Conservation (phyloP, 1,139 yeast genomes). For the Pneumocystis canis region DNA sequence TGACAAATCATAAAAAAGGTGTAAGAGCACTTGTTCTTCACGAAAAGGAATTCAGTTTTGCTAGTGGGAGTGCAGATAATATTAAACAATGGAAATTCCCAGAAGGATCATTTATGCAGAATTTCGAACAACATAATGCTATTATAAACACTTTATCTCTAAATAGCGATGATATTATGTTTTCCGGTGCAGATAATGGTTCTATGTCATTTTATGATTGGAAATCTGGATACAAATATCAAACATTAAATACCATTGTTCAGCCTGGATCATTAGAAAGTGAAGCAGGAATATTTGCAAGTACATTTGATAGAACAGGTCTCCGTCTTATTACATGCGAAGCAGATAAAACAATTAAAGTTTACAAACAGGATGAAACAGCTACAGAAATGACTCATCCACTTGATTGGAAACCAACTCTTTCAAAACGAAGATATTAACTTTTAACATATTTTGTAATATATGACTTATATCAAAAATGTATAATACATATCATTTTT, state of each 20-base stretch:
- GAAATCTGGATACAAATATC: constrained; percentile 49
- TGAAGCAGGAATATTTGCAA: constrained; percentile 55
- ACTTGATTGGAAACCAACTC: constrained; percentile 32
- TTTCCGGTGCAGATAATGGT: constrained; percentile 80
- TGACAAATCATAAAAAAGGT: constrained; percentile 76
- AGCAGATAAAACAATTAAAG: constrained; percentile 74
- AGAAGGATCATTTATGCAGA: constrained; percentile 52
- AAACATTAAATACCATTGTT: constrained; percentile 37
- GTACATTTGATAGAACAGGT: constrained; percentile 69
- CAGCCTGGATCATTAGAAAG: constrained; percentile 58
- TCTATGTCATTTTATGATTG: constrained; percentile 66
- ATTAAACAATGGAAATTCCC: constrained; percentile 77
- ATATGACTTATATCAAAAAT: neutral
- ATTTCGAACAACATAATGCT: constrained; percentile 32
- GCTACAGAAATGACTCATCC: constrained; percentile 37
- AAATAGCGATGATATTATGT: constrained; percentile 54
- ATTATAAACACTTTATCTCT: constrained; percentile 57
- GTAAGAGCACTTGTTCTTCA: constrained; percentile 61
- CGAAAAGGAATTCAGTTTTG: constrained; percentile 60
- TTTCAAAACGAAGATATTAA: constrained; percentile 11
- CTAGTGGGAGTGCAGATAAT: constrained; percentile 67
- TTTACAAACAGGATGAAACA: constrained; percentile 50
- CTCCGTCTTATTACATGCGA: constrained; percentile 71
- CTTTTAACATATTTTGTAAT: neutral
- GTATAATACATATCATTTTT: neutral